phyloP scores from a whole-genome alignment of 495 filamentous ascomycete species.

The Aspergillus heteromorphus region DNA sequence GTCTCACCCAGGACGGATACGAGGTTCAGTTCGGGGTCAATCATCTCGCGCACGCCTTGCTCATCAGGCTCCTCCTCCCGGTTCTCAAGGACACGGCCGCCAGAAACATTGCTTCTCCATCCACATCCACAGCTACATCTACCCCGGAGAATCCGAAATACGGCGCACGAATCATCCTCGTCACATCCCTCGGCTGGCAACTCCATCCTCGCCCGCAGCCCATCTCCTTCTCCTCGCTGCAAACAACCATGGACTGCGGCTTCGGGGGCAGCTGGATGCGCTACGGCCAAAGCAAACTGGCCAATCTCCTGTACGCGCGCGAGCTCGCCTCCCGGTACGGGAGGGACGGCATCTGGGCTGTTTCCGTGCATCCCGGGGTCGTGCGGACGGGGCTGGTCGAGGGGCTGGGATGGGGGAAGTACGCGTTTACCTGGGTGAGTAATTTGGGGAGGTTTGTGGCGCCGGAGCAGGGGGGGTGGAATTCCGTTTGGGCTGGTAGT shows the following conservation, averaged over 20 bases:
- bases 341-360: conserved; percentile 22
- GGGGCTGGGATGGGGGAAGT: conserved; percentile 11
- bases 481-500: conserved; percentile 52
- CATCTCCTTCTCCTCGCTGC: conserved; percentile 11
- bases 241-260: conserved; percentile 9
- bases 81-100: conserved; percentile 26
- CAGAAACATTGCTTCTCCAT: too few relatives aligned
- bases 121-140: too few relatives aligned
- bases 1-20: conserved; percentile 53
- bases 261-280: conserved; percentile 31
- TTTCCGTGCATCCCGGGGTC: conserved; percentile 43
- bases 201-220: neutral
- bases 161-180: conserved; percentile 34
- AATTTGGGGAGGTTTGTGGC: conserved; percentile 11
- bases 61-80: conserved; percentile 56
- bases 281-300: conserved; percentile 64
- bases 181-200: conserved; percentile 31
- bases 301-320: conserved; percentile 56
- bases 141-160: neutral
- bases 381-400: conserved; percentile 30
- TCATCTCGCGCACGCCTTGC: conserved; percentile 59
- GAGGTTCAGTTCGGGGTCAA: conserved; percentile 67
- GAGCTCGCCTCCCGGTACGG: conserved; percentile 51
- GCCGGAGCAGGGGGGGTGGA: conserved; percentile 38
- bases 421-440: conserved; percentile 8